Base-by-base conservation (phyloP, 176 grass and related monocot species). In the Metroxylon sagu region DNA sequence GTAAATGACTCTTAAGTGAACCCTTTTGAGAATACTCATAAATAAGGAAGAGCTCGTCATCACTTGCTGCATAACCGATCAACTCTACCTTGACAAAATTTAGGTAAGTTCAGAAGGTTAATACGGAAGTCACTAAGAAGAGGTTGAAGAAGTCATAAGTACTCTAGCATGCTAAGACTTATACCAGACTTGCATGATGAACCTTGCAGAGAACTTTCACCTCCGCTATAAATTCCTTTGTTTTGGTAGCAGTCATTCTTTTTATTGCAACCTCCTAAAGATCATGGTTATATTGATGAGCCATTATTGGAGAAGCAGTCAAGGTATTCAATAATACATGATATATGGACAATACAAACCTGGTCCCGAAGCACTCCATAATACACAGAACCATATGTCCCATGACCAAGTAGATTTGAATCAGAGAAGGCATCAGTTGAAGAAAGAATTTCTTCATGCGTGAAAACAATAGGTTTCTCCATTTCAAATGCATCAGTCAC, bases 11-110 rank as follows among this genome's bases (percentile, higher is more conserved):
- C 79, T 92, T 98, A 6, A 98, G 93, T 43, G 87, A 85, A 78
- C 87, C 87, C 66, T 98, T 98, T 65, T 92, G 81, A 67, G 87
- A 83, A 78, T 98, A 88, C 70, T 92, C 93, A 67, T 98, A 98
- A 72, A 92, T 74, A 28, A 98, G 84, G 73, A 83, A 98, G 57
- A 98, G 76, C 49, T 98, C 93, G 25, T 98, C 93, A 83, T 88
- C 79, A 55, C 78, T 88, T 62, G 81, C 81, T 76, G 93, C 87
- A 78, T 92, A 98, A 64, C 93, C 93, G 80, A 88, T 92, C 93
- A 98, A 85, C 74, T 98, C 93, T 98, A 98, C 93, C 93, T 98
- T 92, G 81, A 92, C 63, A 85, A 92, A 91, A 83, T 76, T 80
- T 61, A 72, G 67, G 59, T 67, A 60, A 23, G 43, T 31, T 25